Evolutionary conservation across 805 yeast species (phyloP), one percentile per base, ranked within the genome.

Genomic region (Alloascoidea africana): DNA sequence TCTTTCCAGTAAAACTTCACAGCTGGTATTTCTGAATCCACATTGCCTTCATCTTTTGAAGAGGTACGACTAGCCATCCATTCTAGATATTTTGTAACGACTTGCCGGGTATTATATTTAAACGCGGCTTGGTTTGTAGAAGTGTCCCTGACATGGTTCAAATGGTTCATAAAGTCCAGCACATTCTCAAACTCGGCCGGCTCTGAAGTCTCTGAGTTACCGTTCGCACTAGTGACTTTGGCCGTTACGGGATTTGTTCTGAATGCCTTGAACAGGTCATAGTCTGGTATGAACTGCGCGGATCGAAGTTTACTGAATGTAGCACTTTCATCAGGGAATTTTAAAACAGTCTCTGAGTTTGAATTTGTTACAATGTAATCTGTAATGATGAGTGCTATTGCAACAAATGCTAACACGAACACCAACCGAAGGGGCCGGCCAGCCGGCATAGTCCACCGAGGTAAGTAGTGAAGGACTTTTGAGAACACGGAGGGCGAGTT

Each of bases 1-100:
- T 32, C 63, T 63, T 23, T 59, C 58, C 34, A 74, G 54, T 14
- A 32, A 33, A 15, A 32, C 14, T 15, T 32, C 13, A 38, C 19
- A 15, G 27, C 27, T 5, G 33, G 14, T 14, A 15, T 27, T n/a
- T n/a, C n/a, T 14, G 18, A 14, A 27, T 6, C 8, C n/a, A 8
- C 13, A 8, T 23, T n/a, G n/a, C n/a, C 13, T 8, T 23, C 30
- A 23, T 23, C 30, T n/a, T 23, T 23, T 8, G 30, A 8, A 8
- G 30, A 8, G 8, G 30, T 23, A 8, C n/a, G 8, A 8, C 8
- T 8, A 8, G 8, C n/a, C 30, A 23, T 23, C 30, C 30, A 23
- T 8, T 23, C n/a, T 8, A 23, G 30, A 23, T 23, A 23, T 8
- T 23, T 23, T 23, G 8, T 23, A 23, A 23, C 30, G 8, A n/a